Conservation (phyloP, 1,284 basidiomycete genomes). For the Moesziomyces sp. region DNA sequence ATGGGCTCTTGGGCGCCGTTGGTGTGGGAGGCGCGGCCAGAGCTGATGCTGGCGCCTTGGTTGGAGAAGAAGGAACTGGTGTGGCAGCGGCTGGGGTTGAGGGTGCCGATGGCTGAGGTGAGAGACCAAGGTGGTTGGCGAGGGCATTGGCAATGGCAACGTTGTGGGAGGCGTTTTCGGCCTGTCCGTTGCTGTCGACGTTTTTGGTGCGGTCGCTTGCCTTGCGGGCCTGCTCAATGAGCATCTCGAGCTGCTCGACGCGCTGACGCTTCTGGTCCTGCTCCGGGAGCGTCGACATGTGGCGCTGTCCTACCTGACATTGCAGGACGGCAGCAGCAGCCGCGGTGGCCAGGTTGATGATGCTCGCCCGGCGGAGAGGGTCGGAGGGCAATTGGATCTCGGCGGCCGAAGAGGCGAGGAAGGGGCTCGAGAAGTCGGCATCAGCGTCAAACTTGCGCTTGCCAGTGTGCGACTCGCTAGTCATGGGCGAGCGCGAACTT, state of each 20-base stretch:
- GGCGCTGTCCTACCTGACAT: constrained; percentile 29
- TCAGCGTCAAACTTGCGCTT: constrained; percentile 43
- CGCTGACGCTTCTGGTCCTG: constrained; percentile 49
- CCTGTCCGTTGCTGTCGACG: constrained; percentile 22
- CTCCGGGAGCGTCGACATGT: constrained; percentile 26
- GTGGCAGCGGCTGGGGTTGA: constrained; percentile 21
- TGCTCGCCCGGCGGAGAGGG: constrained; percentile 39
- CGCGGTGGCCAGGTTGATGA: constrained; percentile 48
- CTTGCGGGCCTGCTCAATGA: constrained; percentile 47
- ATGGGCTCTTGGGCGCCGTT: constrained; percentile 28
- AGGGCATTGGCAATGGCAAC: constrained; percentile 36
- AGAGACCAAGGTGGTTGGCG: constrained; percentile 33
- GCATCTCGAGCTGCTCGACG: constrained; percentile 41
- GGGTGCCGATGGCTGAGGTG: constrained; percentile 23
- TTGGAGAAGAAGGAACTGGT: constrained; percentile 20
- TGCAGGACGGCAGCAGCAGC: constrained; percentile 45
- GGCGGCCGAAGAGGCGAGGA: constrained; percentile 19
- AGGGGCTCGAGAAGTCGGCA: constrained; percentile 11
- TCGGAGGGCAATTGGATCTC: constrained; percentile 38
- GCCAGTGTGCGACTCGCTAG: constrained; percentile 7
- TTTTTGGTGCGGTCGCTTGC: constrained; percentile 29
- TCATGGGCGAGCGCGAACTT: constrained; percentile 13
- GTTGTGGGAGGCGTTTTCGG: constrained; percentile 31
- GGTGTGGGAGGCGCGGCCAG: constrained; percentile 20
- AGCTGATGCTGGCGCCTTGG: constrained; percentile 16